Evolutionary conservation across 345 rosid genomes (phyloP), one percentile per base, ranked within the genome.

Genomic region (Atalantia buxifolia): DNA sequence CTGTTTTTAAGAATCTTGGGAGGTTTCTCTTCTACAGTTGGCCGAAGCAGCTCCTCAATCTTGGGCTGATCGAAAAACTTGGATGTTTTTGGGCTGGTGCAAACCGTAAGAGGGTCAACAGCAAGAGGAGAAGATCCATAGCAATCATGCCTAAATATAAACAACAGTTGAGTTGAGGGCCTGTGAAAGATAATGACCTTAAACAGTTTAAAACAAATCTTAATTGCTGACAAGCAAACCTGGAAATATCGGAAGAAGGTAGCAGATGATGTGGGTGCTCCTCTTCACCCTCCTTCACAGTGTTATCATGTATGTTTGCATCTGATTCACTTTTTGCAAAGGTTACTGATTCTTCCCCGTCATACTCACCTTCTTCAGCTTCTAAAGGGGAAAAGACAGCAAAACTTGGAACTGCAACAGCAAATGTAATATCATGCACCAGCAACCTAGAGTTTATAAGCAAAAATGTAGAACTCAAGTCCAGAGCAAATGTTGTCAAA

Each of bases 11-110:
- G 38, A 42, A 71, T 61, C 64, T 76, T 76, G 8, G 81, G 79
- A 69, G 84, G 78, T 63, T 72, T 84, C 21, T 81, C 79, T 85
- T 75, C 86, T 25, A 81, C 84, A 14, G 79, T 86, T 27, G 24
- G 76, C 67, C 78, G 83, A 55, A 83, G 85, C 50, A 69, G 62
- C 7, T 72, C 55, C 55, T 69, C 77, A 63, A 72, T 81, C 65
- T 67, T 82, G 36, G 85, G 67, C 42, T 67, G 86, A 71, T 68
- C 31, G 35, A 69, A 70, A 9, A 62, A 50, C 25, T 67, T 9
- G 10, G 79, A 48, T 14, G 57, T 69, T 60, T 83, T 79, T 30
- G 67, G 74, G 67, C 76, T 61, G 57, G 74, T 31, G 76, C 79
- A 25, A 21, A 61, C 30, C 75, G 77, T 56, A 50, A 77, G 53